These are phyloP conservation scores for Trichoderma pleuroti DNA, from an alignment of 2,329 filamentous ascomycete species.

Conservation along the genomic window DNA sequence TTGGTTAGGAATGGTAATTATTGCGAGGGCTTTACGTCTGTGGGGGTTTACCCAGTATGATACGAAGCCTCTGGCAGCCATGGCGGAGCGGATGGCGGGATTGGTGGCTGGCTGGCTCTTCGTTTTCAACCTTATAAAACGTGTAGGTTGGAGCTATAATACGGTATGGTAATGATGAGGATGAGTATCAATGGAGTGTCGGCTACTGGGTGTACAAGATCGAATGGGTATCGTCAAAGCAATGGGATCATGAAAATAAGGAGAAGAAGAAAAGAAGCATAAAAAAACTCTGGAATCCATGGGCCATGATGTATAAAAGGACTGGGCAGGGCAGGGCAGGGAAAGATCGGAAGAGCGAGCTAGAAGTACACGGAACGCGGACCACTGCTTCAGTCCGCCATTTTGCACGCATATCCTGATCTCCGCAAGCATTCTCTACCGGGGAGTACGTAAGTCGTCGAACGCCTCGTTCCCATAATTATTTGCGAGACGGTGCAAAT, in stretches of 20 bases:
- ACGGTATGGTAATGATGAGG: background rate
- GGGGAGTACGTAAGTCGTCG: background rate
- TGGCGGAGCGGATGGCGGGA: conserved; percentile 23
- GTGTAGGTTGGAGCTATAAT: background rate
- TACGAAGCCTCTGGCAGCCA: conserved; percentile 32
- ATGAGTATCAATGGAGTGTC: background rate
- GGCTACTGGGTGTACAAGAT: background rate
- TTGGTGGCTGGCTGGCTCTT: conserved; percentile 1
- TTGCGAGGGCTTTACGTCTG: background rate
- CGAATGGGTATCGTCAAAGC: background rate
- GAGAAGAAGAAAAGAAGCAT: background rate
- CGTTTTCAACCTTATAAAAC: background rate
- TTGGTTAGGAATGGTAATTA: background rate
- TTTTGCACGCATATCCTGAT: background rate
- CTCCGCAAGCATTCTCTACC: background rate
- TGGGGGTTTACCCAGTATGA: conserved; percentile 39
- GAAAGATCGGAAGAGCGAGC: conserved; percentile 5
- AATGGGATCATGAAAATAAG: background rate
- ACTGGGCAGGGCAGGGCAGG: background rate
- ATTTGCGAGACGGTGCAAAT: background rate
- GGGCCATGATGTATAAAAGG: background rate
- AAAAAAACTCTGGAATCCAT: background rate
- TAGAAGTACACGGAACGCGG: conserved; percentile 6
- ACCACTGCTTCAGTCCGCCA: background rate
- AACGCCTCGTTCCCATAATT: background rate